phyloP scores from a whole-genome alignment of 148 eudicot genomes.

The Beta vulgaris region DNA sequence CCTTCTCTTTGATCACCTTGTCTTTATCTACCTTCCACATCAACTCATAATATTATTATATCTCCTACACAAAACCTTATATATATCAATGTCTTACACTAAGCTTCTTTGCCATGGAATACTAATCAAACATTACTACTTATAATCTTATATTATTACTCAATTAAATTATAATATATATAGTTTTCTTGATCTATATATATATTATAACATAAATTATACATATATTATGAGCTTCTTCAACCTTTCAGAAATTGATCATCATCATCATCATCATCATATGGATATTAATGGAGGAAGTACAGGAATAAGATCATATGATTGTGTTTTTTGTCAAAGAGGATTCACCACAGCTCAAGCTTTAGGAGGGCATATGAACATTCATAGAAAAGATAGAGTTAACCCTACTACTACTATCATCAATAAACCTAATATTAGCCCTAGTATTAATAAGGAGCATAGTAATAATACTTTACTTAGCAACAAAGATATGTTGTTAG shows the following conservation, averaged over 20 bases:
- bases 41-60: conserved; percentile 6
- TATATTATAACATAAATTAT: too few species aligned
- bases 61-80: conserved; percentile 5
- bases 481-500: conserved; percentile 28
- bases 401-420: conserved; percentile 20
- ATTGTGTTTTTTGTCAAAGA: conserved; percentile 60
- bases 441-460: background rate
- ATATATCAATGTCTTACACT: background rate
- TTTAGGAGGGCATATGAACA: conserved; percentile 69
- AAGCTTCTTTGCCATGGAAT: background rate
- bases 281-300: conserved; percentile 14
- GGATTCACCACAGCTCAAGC: conserved; percentile 74
- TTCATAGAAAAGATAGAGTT: conserved; percentile 55
- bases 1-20: background rate
- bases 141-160: too few species aligned
- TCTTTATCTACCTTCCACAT: conserved; percentile 6
- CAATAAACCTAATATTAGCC: conserved; percentile 2
- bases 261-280: conserved; percentile 15
- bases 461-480: conserved; percentile 1
- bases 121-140: background rate
- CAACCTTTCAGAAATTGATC: conserved; percentile 27
- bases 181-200: too few species aligned
- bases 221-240: conserved; percentile 34
- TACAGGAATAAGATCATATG: conserved; percentile 25
- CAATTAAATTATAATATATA: too few species aligned